Base-by-base conservation (phyloP, 345 rosid genomes). In the Eucalyptus urophylla region DNA sequence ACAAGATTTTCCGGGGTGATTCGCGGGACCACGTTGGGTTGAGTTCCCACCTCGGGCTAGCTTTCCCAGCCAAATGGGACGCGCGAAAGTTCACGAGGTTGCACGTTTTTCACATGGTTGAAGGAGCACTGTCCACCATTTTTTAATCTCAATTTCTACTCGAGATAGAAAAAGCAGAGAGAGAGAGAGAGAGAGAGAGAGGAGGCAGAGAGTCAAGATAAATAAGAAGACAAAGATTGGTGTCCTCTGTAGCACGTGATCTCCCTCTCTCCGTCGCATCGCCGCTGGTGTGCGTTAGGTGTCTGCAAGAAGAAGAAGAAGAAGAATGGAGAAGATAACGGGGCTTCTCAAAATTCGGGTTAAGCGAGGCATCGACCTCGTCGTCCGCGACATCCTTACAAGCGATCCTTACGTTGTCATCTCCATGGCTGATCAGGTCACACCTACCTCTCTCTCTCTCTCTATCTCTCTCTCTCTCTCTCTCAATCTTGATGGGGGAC, bases 401-500 rank as follows among this genome's bases (percentile, higher is more conserved):
- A 94, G 95, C 89, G 95, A 95, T 53, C 95, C 96, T 90, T 94
- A 92, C 86, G 95, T 93, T 17, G 90, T 91, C 92, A 14, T 95
- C 89, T 90, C 93, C 90, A 90, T 90, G 90, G 95, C 91, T 14
- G 31, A 85, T 16, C 95, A 96, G 94, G 96, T 86, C 89, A n/a
- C 19, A 65, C 37, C 11, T 14, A 6, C 7, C 49, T 19, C 86
- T 90, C 80, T 87, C 49, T 83, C 90, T 89, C 49, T 83, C 90
- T 89, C 85, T 87, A n/a, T n/a, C 51, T 86, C 90, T 89, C 87
- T 19, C 4, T 44, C 86, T 87, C 49, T 81, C 58, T 89, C 37
- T 50, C 31, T 62, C 37, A 4, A 12, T 62, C 37, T 65, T 16
- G 17, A n/a, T 65, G 19, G n/a, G 72, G 72, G 72, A n/a, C 17